These are phyloP conservation scores for Colletotrichum godetiae DNA, from an alignment of 2,329 filamentous ascomycete genomes.

Conservation along the genomic window DNA sequence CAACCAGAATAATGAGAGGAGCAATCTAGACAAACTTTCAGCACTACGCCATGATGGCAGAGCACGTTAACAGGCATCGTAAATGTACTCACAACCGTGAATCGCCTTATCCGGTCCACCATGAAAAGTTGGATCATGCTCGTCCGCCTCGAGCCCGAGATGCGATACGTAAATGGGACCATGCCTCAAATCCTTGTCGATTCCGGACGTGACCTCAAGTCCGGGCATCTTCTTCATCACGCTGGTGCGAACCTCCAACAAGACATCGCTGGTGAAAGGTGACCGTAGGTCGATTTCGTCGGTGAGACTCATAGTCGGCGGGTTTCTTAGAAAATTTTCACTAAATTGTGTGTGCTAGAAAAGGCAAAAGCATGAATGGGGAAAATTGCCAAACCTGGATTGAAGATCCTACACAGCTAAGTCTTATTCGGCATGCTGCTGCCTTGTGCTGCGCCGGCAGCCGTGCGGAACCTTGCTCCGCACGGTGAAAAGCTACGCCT, in stretches of 20 bases:
- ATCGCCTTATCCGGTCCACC: slow-evolving; percentile 73
- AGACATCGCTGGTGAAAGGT: slow-evolving; percentile 58
- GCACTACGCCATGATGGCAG: background rate
- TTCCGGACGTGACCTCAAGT: slow-evolving; percentile 64
- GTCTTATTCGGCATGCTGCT: background rate
- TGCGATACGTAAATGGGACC: slow-evolving; percentile 58
- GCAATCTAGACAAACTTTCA: slow-evolving; percentile 59
- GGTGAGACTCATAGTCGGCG: slow-evolving; percentile 24
- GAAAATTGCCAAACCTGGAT: background rate
- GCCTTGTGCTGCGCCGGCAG: background rate
- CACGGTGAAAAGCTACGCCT: background rate
- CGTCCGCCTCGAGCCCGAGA: slow-evolving; percentile 67
- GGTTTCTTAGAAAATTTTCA: background rate
- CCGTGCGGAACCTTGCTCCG: background rate
- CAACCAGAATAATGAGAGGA: slow-evolving; percentile 68
- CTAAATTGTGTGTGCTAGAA: background rate
- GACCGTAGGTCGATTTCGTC: slow-evolving; percentile 50
- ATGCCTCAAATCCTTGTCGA: slow-evolving; percentile 61
- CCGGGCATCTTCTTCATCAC: slow-evolving; percentile 66
- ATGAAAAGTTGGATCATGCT: slow-evolving; percentile 72
- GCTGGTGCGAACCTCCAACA: slow-evolving; percentile 68
- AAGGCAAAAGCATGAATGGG: background rate
- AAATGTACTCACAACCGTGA: slow-evolving; percentile 60
- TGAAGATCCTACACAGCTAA: background rate
- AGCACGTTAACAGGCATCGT: background rate